phyloP scores from a whole-genome alignment of 257 asterid species.

The Fraxinus anomala region DNA sequence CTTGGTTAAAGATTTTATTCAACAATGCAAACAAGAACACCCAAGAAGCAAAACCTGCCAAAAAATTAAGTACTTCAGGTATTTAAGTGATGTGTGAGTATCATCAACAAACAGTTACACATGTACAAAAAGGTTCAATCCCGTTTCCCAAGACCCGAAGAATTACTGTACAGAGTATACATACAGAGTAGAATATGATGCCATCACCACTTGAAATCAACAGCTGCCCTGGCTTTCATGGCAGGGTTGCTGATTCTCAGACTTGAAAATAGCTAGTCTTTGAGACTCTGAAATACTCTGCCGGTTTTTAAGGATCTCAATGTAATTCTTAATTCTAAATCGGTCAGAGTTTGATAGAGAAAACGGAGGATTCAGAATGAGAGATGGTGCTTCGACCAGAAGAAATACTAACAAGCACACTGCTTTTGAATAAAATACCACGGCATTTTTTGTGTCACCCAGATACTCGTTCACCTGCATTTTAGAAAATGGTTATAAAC shows the following conservation, averaged over 20 bases:
- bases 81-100: not conserved
- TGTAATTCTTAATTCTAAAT: constrained; percentile 64
- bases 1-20: not conserved
- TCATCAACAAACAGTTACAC: not conserved
- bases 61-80: not conserved
- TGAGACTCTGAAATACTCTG: constrained; percentile 64
- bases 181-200: not conserved
- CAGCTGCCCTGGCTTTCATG: not conserved
- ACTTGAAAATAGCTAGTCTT: constrained; percentile 58
- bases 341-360: constrained; percentile 75
- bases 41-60: not conserved
- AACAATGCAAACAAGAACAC: not conserved
- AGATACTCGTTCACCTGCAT: constrained; percentile 77
- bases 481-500: not conserved
- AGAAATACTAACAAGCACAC: constrained; percentile 55
- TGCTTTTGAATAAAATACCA: constrained; percentile 64
- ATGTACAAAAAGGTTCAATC: not conserved
- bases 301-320: constrained; percentile 63
- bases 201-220: not conserved
- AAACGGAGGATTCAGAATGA: constrained; percentile 78
- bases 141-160: not conserved
- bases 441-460: constrained; percentile 61
- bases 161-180: not conserved
- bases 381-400: constrained; percentile 75
- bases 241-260: constrained; percentile 40